Conservation (phyloP, 2,329 filamentous ascomycete genomes). For the Beauveria asiatica region DNA sequence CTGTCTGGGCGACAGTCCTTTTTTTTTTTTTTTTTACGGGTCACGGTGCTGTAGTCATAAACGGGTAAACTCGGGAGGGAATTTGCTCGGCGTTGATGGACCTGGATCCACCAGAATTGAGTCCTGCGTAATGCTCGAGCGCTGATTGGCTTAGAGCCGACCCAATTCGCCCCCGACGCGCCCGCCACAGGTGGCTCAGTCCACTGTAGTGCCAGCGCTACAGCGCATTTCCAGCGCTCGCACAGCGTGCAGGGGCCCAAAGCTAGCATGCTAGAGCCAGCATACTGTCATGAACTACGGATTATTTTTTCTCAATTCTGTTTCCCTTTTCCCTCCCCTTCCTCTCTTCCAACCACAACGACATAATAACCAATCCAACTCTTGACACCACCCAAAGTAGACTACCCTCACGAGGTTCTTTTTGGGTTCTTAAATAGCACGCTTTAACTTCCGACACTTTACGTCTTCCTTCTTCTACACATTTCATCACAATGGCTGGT, state of each 20-base stretch:
- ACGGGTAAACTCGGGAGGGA: conserved; percentile 3
- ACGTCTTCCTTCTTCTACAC: conserved; percentile 15
- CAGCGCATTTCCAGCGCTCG: not conserved
- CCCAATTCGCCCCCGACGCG: not conserved
- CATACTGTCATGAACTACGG: conserved; percentile 36
- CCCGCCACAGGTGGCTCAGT: conserved; percentile 26
- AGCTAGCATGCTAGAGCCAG: conserved; percentile 16
- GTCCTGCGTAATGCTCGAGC: conserved; percentile 23
- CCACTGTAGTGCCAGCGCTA: not conserved
- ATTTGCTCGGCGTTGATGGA: not conserved
- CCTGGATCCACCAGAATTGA: not conserved
- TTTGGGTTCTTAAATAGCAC: conserved; percentile 13
- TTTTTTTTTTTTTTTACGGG: not conserved
- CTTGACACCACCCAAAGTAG: conserved; percentile 12
- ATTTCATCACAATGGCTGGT: conserved; percentile 34
- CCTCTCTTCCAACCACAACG: conserved; percentile 15
- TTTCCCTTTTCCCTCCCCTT: conserved; percentile 15
- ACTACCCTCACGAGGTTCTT: conserved; percentile 14
- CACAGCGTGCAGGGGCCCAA: conserved; percentile 2
- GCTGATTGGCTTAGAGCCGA: conserved; percentile 28
- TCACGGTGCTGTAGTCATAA: not conserved
- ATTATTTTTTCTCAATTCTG: conserved; percentile 22
- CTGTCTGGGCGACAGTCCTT: too few relatives aligned
- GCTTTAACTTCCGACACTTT: conserved; percentile 15
- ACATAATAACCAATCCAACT: conserved; percentile 12